Percentiles rank a stretch among this genome's conserved stretches.
Evolutionary conservation across 1,139 yeast genomes (phyloP).

Genomic region (Zhuliangozyma blackwelliae): DNA sequence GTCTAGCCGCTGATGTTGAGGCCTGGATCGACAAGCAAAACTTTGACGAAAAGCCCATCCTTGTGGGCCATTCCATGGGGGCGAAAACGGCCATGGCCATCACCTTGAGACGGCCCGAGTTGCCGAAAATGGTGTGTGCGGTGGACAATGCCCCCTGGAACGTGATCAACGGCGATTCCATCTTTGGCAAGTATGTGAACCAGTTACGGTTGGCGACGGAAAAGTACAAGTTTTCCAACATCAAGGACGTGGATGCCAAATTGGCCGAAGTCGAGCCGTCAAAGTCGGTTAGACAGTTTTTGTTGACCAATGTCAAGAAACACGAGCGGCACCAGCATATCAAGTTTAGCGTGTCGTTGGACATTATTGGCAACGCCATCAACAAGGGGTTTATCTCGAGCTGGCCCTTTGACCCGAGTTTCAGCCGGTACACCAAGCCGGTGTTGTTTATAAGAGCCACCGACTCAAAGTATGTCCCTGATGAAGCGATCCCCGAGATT

Average conservation of each 20-base stretch:
- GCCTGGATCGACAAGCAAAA: conserved; percentile 53
- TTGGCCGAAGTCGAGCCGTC: conserved; percentile 61
- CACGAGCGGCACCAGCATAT: conserved; percentile 34
- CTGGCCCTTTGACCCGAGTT: conserved; percentile 67
- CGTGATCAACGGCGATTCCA: conserved; percentile 48
- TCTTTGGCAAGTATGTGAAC: conserved; percentile 64
- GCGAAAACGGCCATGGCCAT: conserved; percentile 92
- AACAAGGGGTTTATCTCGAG: conserved; percentile 61
- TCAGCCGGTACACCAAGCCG: conserved; percentile 56
- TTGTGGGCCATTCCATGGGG: conserved; percentile 97
- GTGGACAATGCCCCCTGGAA: conserved; percentile 91
- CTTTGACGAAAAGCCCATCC: conserved; percentile 47
- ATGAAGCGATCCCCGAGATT: conserved; percentile 71
- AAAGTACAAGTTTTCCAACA: conserved; percentile 38
- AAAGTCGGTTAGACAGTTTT: conserved; percentile 66
- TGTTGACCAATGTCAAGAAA: conserved; percentile 64
- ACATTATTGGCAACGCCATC: conserved; percentile 59
- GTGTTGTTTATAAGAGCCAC: conserved; percentile 77
- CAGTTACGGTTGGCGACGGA: conserved; percentile 55
- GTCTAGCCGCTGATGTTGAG: conserved; percentile 84
- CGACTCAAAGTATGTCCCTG: conserved; percentile 75
- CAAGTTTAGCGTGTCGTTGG: conserved; percentile 64
- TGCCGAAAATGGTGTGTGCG: conserved; percentile 61
- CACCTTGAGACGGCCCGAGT: conserved; percentile 63
- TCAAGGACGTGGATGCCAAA: conserved; percentile 65